A percentile compares a stretch with the other conserved stretches of the same genome.
phyloP scores from a whole-genome alignment of 352 stramenopile species.

The Thalassiosira livingstoniorum region DNA sequence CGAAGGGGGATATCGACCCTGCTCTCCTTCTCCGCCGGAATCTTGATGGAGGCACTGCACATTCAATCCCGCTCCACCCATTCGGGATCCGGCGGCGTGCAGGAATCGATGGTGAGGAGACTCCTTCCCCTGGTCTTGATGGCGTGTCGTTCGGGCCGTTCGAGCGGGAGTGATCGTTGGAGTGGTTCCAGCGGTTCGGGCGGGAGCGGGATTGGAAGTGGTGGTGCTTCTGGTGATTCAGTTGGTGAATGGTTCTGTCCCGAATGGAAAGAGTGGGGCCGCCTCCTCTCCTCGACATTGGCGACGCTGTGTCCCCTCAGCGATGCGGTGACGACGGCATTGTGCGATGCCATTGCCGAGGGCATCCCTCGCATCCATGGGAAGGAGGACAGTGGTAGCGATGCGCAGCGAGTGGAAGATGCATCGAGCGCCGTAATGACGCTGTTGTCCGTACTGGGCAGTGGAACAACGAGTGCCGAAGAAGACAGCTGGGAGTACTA shows the following conservation, averaged over 20 bases:
- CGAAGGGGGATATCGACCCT: constrained; percentile 51
- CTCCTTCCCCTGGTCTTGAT: constrained; percentile 63
- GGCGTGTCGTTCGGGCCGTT: constrained; percentile 38
- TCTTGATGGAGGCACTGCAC: constrained; percentile 73
- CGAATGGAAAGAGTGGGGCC: constrained; percentile 72
- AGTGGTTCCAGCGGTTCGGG: no score
- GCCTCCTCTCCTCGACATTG: constrained; percentile 67
- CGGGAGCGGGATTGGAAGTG: constrained; percentile 16
- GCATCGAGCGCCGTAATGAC: constrained; percentile 48
- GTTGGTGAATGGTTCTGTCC: constrained; percentile 23
- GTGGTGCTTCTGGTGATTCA: neutral
- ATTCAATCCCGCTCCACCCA: constrained; percentile 50
- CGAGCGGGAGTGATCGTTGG: no score
- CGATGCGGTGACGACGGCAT: constrained; percentile 28
- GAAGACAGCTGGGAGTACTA: constrained; percentile 50
- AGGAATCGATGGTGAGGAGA: constrained; percentile 56
- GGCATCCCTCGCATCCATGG: constrained; percentile 26
- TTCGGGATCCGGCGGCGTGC: constrained; percentile 32
- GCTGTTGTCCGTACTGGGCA: constrained; percentile 50
- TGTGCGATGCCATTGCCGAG: constrained; percentile 56
- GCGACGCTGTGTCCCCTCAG: constrained; percentile 34
- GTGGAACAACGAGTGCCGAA: neutral
- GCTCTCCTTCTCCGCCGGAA: constrained; percentile 72
- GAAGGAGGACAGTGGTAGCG: neutral
- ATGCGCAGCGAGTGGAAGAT: constrained; percentile 36